A percentile compares a stretch with the other conserved stretches of the same genome.
These are phyloP conservation scores for Paraleonurus japonicus DNA, from an alignment of 257 asterid genomes.

Conservation along the genomic window DNA sequence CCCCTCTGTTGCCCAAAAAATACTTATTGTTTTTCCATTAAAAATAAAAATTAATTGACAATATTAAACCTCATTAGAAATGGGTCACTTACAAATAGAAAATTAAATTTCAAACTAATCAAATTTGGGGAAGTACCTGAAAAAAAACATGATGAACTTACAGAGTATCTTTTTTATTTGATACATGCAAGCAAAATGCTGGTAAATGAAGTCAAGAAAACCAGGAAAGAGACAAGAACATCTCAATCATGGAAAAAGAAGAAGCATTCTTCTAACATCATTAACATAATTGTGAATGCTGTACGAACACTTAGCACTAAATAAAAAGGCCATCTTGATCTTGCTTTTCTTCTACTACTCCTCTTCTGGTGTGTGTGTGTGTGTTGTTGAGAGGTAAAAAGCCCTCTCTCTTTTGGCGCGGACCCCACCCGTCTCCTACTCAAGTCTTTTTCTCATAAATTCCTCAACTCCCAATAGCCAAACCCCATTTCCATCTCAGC, in stretches of 20 bases:
- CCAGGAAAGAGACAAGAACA: conserved; percentile 6
- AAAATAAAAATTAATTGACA: too few relatives aligned
- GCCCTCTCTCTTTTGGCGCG: conserved; percentile 33
- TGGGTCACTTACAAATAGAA: too few relatives aligned
- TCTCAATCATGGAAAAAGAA: conserved; percentile 15
- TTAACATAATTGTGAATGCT: conserved; percentile 22
- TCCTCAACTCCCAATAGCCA: conserved; percentile 48
- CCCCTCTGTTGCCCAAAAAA: too few relatives aligned
- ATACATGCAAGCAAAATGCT: background rate
- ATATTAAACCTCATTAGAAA: too few relatives aligned
- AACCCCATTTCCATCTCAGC: conserved; percentile 32
- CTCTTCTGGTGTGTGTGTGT: too few relatives aligned
- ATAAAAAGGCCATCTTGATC: conserved; percentile 31
- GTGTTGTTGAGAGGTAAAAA: conserved; percentile 24
- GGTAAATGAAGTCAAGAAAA: background rate
- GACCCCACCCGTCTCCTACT: conserved; percentile 47
- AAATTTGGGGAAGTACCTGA: background rate
- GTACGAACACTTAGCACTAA: conserved; percentile 11
- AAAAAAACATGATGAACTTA: background rate
- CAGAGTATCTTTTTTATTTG: background rate
- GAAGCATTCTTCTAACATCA: conserved; percentile 27
- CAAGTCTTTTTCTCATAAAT: conserved; percentile 59
- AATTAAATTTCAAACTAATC: too few relatives aligned
- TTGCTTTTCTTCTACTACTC: conserved; percentile 56
- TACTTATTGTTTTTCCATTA: too few relatives aligned